These are phyloP conservation scores for Kwoniella dendrophila DNA, from an alignment of 768 basidiomycete species.

Conservation along the genomic window DNA sequence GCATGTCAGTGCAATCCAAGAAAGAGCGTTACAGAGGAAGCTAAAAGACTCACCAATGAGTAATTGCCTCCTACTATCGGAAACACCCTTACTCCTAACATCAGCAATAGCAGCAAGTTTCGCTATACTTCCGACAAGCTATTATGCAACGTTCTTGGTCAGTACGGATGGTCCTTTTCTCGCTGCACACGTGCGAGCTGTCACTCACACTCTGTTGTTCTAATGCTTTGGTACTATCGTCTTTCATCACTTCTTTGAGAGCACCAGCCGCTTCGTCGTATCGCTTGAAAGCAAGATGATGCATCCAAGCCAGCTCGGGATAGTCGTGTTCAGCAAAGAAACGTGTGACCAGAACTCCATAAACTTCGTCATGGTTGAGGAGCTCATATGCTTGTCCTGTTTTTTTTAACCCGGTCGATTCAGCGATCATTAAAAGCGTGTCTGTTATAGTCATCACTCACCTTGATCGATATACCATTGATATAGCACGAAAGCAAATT, in stretches of 20 bases:
- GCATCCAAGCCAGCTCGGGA: slow-evolving; percentile 71
- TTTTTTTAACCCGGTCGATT: neutral
- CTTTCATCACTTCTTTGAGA: slow-evolving; percentile 63
- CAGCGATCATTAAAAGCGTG: neutral
- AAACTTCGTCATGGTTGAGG: slow-evolving; percentile 72
- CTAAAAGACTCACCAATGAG: slow-evolving; percentile 27
- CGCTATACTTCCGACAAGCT: slow-evolving; percentile 90
- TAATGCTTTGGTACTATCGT: slow-evolving; percentile 64
- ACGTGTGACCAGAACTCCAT: slow-evolving; percentile 67
- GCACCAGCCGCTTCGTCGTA: slow-evolving; percentile 69
- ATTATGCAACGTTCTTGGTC: too few species aligned
- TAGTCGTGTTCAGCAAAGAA: slow-evolving; percentile 69
- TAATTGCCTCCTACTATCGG: slow-evolving; percentile 19
- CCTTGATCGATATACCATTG: slow-evolving; percentile 91
- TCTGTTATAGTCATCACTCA: slow-evolving; percentile 51
- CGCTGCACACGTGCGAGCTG: neutral
- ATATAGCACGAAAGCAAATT: slow-evolving; percentile 86
- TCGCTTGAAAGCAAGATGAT: slow-evolving; percentile 72
- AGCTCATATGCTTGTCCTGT: slow-evolving; percentile 77
- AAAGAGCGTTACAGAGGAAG: neutral
- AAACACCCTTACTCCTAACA: slow-evolving; percentile 58
- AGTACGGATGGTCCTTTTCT: too few species aligned
- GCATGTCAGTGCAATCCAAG: neutral
- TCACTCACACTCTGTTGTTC: slow-evolving; percentile 73
- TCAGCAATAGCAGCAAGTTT: slow-evolving; percentile 79